phyloP scores from a whole-genome alignment of 2,329 filamentous ascomycete species.

The Dendryphion nanum region DNA sequence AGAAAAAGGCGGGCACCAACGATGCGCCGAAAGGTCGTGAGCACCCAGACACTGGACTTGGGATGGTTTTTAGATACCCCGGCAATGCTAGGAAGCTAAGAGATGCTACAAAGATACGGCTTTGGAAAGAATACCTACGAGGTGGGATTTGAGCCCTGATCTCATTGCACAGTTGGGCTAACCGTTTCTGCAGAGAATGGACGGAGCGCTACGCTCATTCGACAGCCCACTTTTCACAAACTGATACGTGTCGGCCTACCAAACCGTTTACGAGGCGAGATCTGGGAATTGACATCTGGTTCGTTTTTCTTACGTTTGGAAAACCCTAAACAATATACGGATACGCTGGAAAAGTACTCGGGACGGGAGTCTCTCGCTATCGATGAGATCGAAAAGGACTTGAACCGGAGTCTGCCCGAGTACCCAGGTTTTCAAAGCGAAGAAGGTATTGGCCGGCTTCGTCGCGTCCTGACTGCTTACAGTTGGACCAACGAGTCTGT shows the following conservation, averaged over 20 bases:
- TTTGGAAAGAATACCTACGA: constrained; percentile 95
- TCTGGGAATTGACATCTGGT: constrained; percentile 93
- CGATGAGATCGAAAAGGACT: constrained; percentile 97
- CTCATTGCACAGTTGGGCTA: constrained; percentile 8
- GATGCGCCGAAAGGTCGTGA: constrained; percentile 48
- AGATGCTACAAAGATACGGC: constrained; percentile 92
- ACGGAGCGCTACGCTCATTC: constrained; percentile 84
- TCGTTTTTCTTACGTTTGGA: constrained; percentile 86
- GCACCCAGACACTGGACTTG: constrained; percentile 88
- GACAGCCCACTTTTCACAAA: constrained; percentile 97
- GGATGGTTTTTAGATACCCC: constrained; percentile 90
- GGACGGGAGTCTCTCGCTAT: constrained; percentile 91
- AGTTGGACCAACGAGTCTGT: constrained; percentile 96
- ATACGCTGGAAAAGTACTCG: constrained; percentile 79
- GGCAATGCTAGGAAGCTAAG: constrained; percentile 91
- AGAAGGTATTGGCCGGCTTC: constrained; percentile 85
- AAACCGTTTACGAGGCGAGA: constrained; percentile 87
- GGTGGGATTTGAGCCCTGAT: constrained; percentile 34
- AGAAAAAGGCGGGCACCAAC: constrained; percentile 31
- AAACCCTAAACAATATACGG: constrained; percentile 76
- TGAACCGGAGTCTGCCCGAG: constrained; percentile 93
- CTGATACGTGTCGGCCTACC: constrained; percentile 92
- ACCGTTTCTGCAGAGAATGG: constrained; percentile 68
- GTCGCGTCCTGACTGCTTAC: constrained; percentile 91
- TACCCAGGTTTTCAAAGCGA: constrained; percentile 97